phyloP scores from a whole-genome alignment of 2,329 filamentous ascomycete genomes.

The Penicillium capsulatum region DNA sequence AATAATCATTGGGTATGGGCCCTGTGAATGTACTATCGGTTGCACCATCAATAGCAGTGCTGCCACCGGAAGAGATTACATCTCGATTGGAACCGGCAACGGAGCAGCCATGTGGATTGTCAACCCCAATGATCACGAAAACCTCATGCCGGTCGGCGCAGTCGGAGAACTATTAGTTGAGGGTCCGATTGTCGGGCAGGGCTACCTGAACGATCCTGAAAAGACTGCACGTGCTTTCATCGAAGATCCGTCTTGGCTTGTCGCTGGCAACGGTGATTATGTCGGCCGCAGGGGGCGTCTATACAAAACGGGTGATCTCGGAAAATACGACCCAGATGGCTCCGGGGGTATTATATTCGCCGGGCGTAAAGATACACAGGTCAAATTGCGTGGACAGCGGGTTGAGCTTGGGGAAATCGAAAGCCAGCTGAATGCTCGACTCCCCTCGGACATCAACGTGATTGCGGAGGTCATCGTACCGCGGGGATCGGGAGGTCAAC shows the following conservation, averaged over 20 bases:
- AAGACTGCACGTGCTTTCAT: slow-evolving; percentile 38
- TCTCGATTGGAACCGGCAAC: slow-evolving; percentile 39
- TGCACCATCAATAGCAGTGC: slow-evolving; percentile 39
- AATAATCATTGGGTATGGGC: slow-evolving; percentile 45
- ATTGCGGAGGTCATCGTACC: slow-evolving; percentile 49
- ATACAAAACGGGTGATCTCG: slow-evolving; percentile 43
- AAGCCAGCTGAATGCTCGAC: slow-evolving; percentile 28
- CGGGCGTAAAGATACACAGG: slow-evolving; percentile 41
- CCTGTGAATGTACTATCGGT: slow-evolving; percentile 43
- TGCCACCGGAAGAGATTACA: slow-evolving; percentile 32
- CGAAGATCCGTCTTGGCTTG: slow-evolving; percentile 37
- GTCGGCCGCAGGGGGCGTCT: slow-evolving; percentile 31
- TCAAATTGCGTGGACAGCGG: slow-evolving; percentile 41
- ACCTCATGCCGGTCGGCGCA: slow-evolving; percentile 41
- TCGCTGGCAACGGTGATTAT: slow-evolving; percentile 22
- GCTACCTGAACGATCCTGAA: slow-evolving; percentile 42
- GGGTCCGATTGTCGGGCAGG: slow-evolving; percentile 46
- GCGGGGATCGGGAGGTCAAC: slow-evolving; percentile 25
- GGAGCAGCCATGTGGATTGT: slow-evolving; percentile 41
- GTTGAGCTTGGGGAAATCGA: slow-evolving; percentile 44
- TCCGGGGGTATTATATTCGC: slow-evolving; percentile 37
- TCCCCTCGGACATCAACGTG: slow-evolving; percentile 35
- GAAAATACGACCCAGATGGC: slow-evolving; percentile 36
- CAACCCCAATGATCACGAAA: slow-evolving; percentile 36
- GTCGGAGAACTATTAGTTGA: slow-evolving; percentile 48